Conservation (phyloP, 163 green algal genomes). For the Volvox carteri region DNA sequence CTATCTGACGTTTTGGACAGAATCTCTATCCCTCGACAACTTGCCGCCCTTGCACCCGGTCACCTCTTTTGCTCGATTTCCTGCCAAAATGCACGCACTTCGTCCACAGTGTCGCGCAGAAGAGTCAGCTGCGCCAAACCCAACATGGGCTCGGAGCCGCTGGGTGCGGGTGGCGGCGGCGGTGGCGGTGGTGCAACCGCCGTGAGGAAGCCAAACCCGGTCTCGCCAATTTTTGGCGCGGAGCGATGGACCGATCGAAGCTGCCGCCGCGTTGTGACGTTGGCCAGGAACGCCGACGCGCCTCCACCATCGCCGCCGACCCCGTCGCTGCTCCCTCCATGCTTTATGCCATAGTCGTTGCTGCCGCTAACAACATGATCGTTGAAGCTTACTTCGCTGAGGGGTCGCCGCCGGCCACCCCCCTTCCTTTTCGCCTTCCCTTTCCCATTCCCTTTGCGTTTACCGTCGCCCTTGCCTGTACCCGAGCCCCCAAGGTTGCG, state of each 20-base stretch:
- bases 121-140: not conserved
- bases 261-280: too few species aligned
- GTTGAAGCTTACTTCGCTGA: not conserved
- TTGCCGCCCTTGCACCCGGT: too few species aligned
- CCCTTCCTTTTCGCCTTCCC: not conserved
- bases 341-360: not conserved
- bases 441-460: not conserved
- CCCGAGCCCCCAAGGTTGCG: too few species aligned
- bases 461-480: not conserved
- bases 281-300: not conserved
- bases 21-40: too few species aligned
- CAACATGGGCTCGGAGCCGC: too few species aligned
- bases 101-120: slow-evolving; percentile 36
- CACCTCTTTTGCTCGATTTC: slow-evolving; percentile 35
- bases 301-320: not conserved
- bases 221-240: too few species aligned
- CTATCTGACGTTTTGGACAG: too few species aligned
- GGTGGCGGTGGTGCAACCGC: too few species aligned
- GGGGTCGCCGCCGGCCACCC: not conserved
- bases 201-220: too few species aligned
- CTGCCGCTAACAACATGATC: not conserved
- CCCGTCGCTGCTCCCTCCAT: not conserved
- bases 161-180: too few species aligned
- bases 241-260: too few species aligned
- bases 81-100: slow-evolving; percentile 50